These are phyloP conservation scores for Hortaea werneckii DNA, from an alignment of 2,329 filamentous ascomycete species.

Conservation along the genomic window DNA sequence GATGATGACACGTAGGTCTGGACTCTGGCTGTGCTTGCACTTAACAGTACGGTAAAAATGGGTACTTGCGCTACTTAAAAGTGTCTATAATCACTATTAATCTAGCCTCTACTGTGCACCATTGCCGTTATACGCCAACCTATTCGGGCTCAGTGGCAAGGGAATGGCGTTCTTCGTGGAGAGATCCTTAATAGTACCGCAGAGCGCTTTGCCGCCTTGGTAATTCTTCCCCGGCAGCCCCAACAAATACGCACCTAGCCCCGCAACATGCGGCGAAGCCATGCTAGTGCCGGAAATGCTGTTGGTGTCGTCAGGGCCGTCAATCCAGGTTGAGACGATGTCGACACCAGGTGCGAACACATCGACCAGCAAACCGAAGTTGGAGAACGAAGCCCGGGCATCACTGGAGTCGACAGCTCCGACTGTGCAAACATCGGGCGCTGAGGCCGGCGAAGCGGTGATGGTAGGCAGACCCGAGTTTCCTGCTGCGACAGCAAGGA, in stretches of 20 bases:
- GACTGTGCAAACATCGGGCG: conserved; percentile 26
- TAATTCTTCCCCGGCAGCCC: too few species aligned
- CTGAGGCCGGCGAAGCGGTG: conserved; percentile 24
- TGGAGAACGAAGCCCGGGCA: conserved; percentile 26
- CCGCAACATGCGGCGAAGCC: neutral
- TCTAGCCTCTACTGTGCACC: too few species aligned
- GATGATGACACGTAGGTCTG: too few species aligned
- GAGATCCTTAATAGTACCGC: too few species aligned
- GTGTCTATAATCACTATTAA: too few species aligned
- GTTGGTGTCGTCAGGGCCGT: conserved; percentile 18
- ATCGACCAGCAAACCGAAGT: conserved; percentile 29
- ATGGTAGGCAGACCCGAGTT: neutral
- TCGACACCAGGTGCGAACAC: conserved; percentile 29
- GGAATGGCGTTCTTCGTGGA: too few species aligned
- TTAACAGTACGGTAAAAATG: too few species aligned
- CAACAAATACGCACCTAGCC: neutral
- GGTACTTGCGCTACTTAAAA: too few species aligned
- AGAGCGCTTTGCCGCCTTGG: too few species aligned
- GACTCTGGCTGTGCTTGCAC: too few species aligned
- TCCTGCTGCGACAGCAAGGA: neutral
- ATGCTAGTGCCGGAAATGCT: neutral
- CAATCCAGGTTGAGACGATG: conserved; percentile 39
- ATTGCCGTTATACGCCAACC: too few species aligned
- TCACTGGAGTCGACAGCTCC: conserved; percentile 24
- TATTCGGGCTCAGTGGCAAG: too few species aligned